phyloP scores from a whole-genome alignment of 345 rosid genomes.

The Alliaria petiolata region DNA sequence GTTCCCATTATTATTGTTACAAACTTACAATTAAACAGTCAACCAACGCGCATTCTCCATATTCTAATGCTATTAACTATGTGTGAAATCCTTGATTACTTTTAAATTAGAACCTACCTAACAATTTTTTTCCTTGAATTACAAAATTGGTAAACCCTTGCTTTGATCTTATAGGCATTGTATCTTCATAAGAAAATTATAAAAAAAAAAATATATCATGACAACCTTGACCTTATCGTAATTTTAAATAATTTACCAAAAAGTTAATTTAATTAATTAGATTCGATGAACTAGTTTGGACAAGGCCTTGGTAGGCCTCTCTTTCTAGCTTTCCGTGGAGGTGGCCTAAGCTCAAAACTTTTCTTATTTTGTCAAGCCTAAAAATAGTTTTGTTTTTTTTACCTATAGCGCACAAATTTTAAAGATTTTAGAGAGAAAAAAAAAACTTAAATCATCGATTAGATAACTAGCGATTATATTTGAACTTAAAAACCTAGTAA shows the following conservation, averaged over 20 bases:
- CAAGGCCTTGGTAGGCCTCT: not conserved
- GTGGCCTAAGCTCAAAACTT: not conserved
- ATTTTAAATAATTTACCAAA: not conserved
- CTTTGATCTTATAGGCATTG: not conserved
- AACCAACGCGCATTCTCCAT: constrained; percentile 5
- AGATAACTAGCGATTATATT: too few relatives aligned
- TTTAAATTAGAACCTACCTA: not conserved
- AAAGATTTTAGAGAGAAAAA: too few relatives aligned
- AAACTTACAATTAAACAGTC: not conserved
- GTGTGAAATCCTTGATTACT: not conserved
- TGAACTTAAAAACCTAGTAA: too few relatives aligned
- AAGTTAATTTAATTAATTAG: not conserved
- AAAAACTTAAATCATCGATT: too few relatives aligned
- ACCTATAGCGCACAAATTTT: not conserved
- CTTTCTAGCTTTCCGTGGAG: not conserved
- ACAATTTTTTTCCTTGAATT: not conserved
- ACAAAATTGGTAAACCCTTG: not conserved
- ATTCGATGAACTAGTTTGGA: not conserved
- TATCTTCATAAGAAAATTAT: not conserved
- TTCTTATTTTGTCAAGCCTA: not conserved
- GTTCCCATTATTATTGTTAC: constrained; percentile 3
- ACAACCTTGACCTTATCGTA: constrained; percentile 2
- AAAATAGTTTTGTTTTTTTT: not conserved
- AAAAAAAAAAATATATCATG: too few relatives aligned
- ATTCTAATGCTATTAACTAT: not conserved